Conservation (phyloP, 306 rosid genomes). For the Morella rubra region DNA sequence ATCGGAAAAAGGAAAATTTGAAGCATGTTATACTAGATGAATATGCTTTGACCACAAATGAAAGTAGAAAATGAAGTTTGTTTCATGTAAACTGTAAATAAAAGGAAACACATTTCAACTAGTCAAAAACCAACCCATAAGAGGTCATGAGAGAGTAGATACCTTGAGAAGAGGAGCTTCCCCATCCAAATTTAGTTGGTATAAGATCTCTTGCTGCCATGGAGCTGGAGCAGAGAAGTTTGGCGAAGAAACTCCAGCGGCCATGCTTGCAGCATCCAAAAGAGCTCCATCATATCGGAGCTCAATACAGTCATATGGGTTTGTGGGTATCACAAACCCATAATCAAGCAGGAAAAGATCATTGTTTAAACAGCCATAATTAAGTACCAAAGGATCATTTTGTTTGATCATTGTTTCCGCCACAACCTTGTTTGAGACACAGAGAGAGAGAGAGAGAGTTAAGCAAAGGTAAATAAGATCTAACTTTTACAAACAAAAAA, state of each 20-base stretch:
- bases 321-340: slow-evolving; percentile 80
- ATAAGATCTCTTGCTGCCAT: slow-evolving; percentile 69
- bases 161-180: slow-evolving; percentile 85
- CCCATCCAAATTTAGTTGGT: slow-evolving; percentile 72
- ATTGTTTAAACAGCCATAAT: slow-evolving; percentile 77
- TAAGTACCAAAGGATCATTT: slow-evolving; percentile 61
- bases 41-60: neutral
- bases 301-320: slow-evolving; percentile 78
- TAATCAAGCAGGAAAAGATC: slow-evolving; percentile 85
- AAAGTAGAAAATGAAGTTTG: neutral
- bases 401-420: slow-evolving; percentile 67
- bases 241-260: slow-evolving; percentile 79
- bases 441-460: slow-evolving; percentile 23
- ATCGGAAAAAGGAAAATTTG: neutral
- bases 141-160: slow-evolving; percentile 10
- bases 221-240: slow-evolving; percentile 71
- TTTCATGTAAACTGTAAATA: neutral
- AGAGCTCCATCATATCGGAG: slow-evolving; percentile 83
- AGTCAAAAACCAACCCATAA: neutral
- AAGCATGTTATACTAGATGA: neutral
- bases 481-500: neutral
- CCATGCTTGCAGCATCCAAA: slow-evolving; percentile 88
- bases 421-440: slow-evolving; percentile 66
- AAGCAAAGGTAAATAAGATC: slow-evolving; percentile 12
- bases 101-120: neutral